Base-by-base conservation (phyloP, 2,329 filamentous ascomycete genomes). In the Thielaviopsis musarum region DNA sequence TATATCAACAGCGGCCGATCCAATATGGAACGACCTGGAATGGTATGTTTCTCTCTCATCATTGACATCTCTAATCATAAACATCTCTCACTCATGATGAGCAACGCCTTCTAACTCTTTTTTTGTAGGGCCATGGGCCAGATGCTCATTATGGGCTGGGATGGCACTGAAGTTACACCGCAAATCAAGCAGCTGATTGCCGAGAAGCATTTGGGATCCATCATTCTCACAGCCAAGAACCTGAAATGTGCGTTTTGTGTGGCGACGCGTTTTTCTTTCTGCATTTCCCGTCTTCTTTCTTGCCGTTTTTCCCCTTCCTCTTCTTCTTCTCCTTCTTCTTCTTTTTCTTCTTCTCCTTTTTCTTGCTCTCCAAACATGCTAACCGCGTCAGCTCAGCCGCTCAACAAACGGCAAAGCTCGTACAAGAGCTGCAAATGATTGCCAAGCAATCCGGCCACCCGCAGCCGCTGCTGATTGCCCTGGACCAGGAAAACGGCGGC, bases 401-500 rank as follows among this genome's bases (percentile, higher is more conserved):
- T 62, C 84, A 95, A 69, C 87, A 96, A 68, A 91, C 91, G 34
- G 91, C 91, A 52, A 81, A 80, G 67, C 78, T 97, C 51, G 88
- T 95, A 30, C 86, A 93, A 67, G 90, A 97, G 67, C 77, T 98
- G 52, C 93, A 98, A 71, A 90, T 84, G 56, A 91, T 95, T 68
- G 93, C 93, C 45, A 87, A 88, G 68, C 81, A 94, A 71, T 86
- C 91, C 62, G 91, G 91, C 21, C 91, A 97, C 70, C 85, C 87
- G 2, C 85, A 91, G 2, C 93, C 93, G 1, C 74, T 98, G 19
- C 77, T 94, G 59, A 96, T 98, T 66, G 91, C 87, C 48, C 75
- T 97, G 45, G 93, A 97, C 68, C 93, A 98, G 69, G 93, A 98
- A 70, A 97, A 98, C 81, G 93, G 93, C 64, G 91, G 91, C 2